Percentiles rank a stretch among this genome's conserved stretches.
Evolutionary conservation across 148 eudicot species (phyloP).

Genomic region (Hydrangea macrophylla): DNA sequence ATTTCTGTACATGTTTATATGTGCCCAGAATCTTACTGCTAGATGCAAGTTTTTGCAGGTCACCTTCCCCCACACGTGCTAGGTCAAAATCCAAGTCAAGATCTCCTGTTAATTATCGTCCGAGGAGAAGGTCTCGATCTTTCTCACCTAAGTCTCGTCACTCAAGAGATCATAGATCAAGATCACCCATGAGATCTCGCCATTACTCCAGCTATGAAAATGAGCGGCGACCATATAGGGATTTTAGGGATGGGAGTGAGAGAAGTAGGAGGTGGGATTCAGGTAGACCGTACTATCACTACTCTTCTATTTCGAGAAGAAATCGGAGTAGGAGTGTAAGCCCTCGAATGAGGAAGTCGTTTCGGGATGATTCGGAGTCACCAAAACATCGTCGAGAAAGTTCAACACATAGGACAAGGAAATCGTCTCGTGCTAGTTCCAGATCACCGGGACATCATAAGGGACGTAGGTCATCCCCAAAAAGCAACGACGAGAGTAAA

Average conservation of each 20-base stretch:
- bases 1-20: not conserved
- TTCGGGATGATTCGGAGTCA: conserved; percentile 53
- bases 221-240: conserved; percentile 53
- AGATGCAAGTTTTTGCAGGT: conserved; percentile 40
- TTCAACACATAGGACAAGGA: conserved; percentile 38
- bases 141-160: conserved; percentile 59
- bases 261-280: conserved; percentile 56
- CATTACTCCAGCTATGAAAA: conserved; percentile 60
- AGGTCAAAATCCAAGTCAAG: conserved; percentile 46
- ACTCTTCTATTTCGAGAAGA: conserved; percentile 60
- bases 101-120: conserved; percentile 50
- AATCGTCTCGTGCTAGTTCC: conserved; percentile 35
- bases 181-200: conserved; percentile 77
- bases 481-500: conserved; percentile 47
- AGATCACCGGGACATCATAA: conserved; percentile 60
- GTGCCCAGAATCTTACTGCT: conserved; percentile 1
- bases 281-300: conserved; percentile 49
- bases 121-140: conserved; percentile 61
- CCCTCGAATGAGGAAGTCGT: conserved; percentile 63
- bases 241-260: conserved; percentile 47
- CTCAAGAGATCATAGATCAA: conserved; percentile 58
- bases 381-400: conserved; percentile 51
- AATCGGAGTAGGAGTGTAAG: conserved; percentile 70
- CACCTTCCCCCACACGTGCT: conserved; percentile 52
- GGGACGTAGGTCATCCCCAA: conserved; percentile 51